phyloP scores from a whole-genome alignment of 345 rosid species.

The Durio zibethinus region DNA sequence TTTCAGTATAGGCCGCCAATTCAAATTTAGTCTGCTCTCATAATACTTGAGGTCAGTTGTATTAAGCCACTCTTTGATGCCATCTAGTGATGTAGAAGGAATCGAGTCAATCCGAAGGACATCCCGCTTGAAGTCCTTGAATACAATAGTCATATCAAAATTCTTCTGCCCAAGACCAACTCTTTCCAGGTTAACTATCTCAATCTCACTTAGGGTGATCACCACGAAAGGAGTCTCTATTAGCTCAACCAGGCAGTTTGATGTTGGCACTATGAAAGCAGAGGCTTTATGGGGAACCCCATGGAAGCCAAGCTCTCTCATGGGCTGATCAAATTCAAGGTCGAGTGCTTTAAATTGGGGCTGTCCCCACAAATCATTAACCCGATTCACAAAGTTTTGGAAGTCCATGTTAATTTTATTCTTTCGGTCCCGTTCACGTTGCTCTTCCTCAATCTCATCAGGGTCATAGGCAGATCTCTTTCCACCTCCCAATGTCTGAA shows the following conservation, averaged over 20 bases:
- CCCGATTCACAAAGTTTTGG: constrained; percentile 46
- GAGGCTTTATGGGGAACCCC: constrained; percentile 53
- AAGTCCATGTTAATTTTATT: constrained; percentile 45
- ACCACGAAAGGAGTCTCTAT: constrained; percentile 46
- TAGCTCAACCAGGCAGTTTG: constrained; percentile 49
- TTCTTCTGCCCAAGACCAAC: constrained; percentile 56
- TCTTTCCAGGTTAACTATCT: constrained; percentile 56
- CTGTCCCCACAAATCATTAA: constrained; percentile 51
- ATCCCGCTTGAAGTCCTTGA: constrained; percentile 58
- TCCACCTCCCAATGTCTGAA: constrained; percentile 50
- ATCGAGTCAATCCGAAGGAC: constrained; percentile 52
- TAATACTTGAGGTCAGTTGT: constrained; percentile 52
- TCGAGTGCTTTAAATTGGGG: constrained; percentile 43
- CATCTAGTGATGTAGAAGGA: constrained; percentile 47
- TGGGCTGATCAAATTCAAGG: constrained; percentile 55
- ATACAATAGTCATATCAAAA: constrained; percentile 52
- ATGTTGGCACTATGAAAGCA: constrained; percentile 52
- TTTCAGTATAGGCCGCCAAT: constrained; percentile 50
- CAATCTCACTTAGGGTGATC: constrained; percentile 48
- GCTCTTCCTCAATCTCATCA: constrained; percentile 60
- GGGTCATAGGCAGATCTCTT: constrained; percentile 58
- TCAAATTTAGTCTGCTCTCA: constrained; percentile 50
- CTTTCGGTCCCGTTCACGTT: constrained; percentile 46
- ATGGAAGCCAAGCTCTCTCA: constrained; percentile 53
- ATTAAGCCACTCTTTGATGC: constrained; percentile 54